Conservation (phyloP, 495 filamentous ascomycete genomes). For the Barbatosphaeria neglecta region DNA sequence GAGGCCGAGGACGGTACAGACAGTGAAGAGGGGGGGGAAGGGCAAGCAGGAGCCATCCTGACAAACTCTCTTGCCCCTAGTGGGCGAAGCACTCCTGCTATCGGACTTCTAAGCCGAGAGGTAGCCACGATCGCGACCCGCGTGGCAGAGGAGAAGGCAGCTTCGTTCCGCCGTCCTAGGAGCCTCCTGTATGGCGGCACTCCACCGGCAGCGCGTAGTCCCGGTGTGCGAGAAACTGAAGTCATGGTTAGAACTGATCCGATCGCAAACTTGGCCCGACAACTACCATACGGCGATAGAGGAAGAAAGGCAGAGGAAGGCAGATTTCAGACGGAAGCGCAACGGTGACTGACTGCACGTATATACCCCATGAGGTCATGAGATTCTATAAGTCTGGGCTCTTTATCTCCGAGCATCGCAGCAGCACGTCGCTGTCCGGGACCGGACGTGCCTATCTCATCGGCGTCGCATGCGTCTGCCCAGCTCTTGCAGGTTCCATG, state of each 20-base stretch:
- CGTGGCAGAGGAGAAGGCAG: not conserved
- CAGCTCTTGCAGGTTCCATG: slow-evolving; percentile 5
- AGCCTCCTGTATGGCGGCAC: not conserved
- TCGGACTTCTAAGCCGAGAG: not conserved
- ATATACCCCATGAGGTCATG: not conserved
- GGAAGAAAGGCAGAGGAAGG: not conserved
- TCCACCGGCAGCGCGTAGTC: not conserved
- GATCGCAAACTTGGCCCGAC: not conserved
- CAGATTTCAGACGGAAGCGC: not conserved
- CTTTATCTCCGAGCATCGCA: slow-evolving; percentile 5
- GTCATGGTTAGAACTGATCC: not conserved
- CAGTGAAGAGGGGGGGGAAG: not conserved
- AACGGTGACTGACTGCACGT: not conserved
- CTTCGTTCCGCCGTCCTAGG: not conserved
- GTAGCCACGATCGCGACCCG: not conserved
- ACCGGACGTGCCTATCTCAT: slow-evolving; percentile 1
- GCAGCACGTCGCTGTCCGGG: not conserved
- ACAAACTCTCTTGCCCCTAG: not conserved
- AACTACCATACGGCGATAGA: not conserved
- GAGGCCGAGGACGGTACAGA: not conserved
- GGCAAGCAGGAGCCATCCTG: not conserved
- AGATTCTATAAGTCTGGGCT: not conserved
- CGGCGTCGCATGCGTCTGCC: not conserved
- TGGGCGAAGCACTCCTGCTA: not conserved
- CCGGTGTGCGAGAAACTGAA: not conserved